A percentile compares a stretch with the other conserved stretches of the same genome.
Conservation (phyloP, 345 rosid species). For the Populus ilicifolia region DNA sequence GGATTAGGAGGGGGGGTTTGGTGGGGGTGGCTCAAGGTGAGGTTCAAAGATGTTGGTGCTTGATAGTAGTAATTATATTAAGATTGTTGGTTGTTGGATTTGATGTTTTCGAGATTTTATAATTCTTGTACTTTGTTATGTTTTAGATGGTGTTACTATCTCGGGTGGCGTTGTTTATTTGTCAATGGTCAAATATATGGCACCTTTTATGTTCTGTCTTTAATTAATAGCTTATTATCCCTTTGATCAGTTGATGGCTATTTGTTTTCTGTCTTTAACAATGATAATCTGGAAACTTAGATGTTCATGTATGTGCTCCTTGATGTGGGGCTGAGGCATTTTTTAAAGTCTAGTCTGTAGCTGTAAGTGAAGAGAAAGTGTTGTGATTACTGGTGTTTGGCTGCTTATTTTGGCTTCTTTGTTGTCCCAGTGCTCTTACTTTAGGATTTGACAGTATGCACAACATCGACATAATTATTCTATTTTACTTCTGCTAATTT, state of each 20-base stretch:
- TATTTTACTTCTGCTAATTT: neutral
- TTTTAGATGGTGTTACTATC: neutral
- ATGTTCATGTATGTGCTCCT: neutral
- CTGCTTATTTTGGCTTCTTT: no score
- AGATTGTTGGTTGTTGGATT: neutral
- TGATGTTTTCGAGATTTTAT: no score
- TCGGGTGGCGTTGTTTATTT: neutral
- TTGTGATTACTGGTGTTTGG: no score
- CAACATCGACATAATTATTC: neutral
- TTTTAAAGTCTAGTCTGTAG: neutral
- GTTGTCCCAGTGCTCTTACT: no score
- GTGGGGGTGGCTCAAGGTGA: neutral
- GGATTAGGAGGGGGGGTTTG: constrained; percentile 1
- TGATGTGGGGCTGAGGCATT: neutral
- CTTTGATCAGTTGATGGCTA: neutral
- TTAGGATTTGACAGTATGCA: no score
- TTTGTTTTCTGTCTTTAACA: neutral
- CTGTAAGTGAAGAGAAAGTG: neutral
- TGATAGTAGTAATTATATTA: neutral
- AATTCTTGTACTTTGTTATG: neutral
- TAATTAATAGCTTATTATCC: neutral
- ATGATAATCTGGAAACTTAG: neutral
- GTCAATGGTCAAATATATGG: neutral
- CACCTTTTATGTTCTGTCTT: no score
- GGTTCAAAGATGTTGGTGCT: neutral